Evolutionary conservation across 176 grass and related monocot species (phyloP).

Genomic region (Rhynchospora breviuscula): DNA sequence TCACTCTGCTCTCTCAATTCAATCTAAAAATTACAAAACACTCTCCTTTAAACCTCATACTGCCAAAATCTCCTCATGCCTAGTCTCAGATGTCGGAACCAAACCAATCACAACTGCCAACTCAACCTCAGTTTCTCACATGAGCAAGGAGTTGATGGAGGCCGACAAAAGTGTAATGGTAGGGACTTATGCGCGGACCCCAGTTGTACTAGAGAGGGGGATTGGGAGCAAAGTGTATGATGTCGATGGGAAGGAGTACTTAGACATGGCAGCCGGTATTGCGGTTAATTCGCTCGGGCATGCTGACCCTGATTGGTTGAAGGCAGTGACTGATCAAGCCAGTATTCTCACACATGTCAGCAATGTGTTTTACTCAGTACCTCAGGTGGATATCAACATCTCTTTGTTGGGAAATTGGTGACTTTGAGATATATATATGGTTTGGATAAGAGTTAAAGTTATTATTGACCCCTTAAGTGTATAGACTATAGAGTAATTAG

Average conservation of each 20-base stretch:
- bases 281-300: conserved; percentile 83
- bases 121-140: neutral
- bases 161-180: conserved; percentile 59
- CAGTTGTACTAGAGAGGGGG: conserved; percentile 50
- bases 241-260: conserved; percentile 64
- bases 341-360: conserved; percentile 54
- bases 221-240: conserved; percentile 84
- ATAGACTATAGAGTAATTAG: neutral
- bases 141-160: conserved; percentile 52
- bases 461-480: neutral
- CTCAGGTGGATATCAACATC: conserved; percentile 38
- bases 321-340: conserved; percentile 32
- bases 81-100: neutral
- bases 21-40: conserved; percentile 1
- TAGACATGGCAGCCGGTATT: conserved; percentile 87
- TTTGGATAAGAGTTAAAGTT: neutral
- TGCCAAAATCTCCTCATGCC: conserved; percentile 3
- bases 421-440: neutral
- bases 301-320: conserved; percentile 44
- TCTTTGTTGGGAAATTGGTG: neutral
- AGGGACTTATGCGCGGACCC: conserved; percentile 65
- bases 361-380: conserved; percentile 61
- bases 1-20: neutral
- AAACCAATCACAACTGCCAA: neutral
- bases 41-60: neutral